These are phyloP conservation scores for Leishmania mexicana DNA, from an alignment of 208 protist species.

Conservation along the genomic window DNA sequence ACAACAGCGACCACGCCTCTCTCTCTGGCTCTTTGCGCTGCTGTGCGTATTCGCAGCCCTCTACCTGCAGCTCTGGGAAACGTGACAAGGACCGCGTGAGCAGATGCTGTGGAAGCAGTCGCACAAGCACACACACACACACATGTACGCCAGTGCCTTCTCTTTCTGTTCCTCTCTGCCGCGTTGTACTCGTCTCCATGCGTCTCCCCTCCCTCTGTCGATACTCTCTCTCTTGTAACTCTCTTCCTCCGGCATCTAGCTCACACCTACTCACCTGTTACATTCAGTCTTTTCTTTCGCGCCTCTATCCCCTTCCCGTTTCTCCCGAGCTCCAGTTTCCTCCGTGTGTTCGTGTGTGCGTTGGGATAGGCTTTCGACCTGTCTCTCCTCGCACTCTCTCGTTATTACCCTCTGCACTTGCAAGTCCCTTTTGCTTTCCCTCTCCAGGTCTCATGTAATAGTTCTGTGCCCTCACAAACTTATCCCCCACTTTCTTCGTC, in stretches of 20 bases:
- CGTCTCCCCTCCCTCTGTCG: not conserved
- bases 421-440: not conserved
- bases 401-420: not conserved
- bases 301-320: not conserved
- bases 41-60: not conserved
- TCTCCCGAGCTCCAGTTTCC: not conserved
- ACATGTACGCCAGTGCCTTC: not conserved
- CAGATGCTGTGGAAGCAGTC: not conserved
- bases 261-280: not conserved
- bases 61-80: not conserved
- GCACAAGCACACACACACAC: not conserved
- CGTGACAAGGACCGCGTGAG: not conserved
- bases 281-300: not conserved
- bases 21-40: not conserved
- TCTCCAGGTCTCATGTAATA: constrained; percentile 1
- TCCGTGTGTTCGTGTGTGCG: not conserved
- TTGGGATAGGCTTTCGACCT: not conserved
- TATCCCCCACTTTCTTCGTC: not conserved
- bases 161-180: not conserved
- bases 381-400: not conserved
- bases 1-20: not conserved
- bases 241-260: not conserved
- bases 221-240: not conserved
- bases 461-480: not conserved
- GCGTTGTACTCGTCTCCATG: not conserved